A percentile compares a stretch with the other conserved stretches of the same genome.
Conservation (phyloP, 257 asterid species). For the Dorcoceras hygrometricum region DNA sequence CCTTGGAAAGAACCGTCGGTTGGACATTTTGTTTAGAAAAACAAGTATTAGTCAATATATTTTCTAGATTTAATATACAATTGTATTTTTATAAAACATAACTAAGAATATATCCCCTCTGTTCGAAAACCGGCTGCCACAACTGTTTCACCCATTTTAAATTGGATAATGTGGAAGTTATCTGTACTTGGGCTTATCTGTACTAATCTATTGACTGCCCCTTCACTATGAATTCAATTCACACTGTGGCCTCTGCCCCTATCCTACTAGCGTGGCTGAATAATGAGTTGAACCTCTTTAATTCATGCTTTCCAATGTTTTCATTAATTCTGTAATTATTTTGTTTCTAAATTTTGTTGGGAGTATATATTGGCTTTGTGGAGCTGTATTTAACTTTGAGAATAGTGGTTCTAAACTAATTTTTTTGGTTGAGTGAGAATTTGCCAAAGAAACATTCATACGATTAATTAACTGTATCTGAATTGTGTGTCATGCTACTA, state of each 20-base stretch:
- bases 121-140: no score
- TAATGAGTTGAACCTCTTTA: not conserved
- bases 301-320: not conserved
- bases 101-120: no score
- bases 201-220: no score
- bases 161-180: no score
- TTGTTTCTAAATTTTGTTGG: not conserved
- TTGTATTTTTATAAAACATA: no score
- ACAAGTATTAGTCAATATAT: no score
- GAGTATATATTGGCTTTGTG: not conserved
- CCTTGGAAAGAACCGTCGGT: no score
- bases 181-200: no score
- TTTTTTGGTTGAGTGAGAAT: not conserved
- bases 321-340: not conserved
- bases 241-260: not conserved
- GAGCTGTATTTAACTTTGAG: not conserved
- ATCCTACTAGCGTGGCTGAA: not conserved
- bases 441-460: not conserved
- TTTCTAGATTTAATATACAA: no score
- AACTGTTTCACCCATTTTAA: no score
- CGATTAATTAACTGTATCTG: not conserved
- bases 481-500: constrained; percentile 18
- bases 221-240: not conserved
- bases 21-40: no score
- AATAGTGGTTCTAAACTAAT: constrained; percentile 2